These are phyloP conservation scores for Pleochaeta shiraiana DNA, from an alignment of 2,329 filamentous ascomycete species.

Conservation along the genomic window DNA sequence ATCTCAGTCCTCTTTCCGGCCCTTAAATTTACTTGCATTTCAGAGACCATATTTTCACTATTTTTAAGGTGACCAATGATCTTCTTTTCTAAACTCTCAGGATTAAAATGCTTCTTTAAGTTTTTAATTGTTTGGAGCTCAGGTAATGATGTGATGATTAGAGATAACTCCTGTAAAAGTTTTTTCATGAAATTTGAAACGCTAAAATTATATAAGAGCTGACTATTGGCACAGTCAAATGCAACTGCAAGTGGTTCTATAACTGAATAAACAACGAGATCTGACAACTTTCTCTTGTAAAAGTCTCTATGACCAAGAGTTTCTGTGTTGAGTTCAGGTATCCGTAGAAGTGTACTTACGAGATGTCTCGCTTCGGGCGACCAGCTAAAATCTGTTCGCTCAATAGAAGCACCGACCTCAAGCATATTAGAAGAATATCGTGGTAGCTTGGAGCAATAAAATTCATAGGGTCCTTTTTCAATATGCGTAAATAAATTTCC, in stretches of 20 bases:
- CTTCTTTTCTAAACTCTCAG: conserved; percentile 38
- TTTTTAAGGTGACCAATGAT: conserved; percentile 29
- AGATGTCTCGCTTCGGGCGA: conserved; percentile 32
- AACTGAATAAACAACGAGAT: conserved; percentile 51
- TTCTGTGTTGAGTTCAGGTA: conserved; percentile 37
- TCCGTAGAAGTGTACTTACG: conserved; percentile 37
- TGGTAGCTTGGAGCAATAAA: conserved; percentile 19
- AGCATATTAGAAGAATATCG: background rate
- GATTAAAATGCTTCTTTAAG: conserved; percentile 31
- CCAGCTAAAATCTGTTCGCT: conserved; percentile 18
- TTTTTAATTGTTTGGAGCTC: conserved; percentile 42
- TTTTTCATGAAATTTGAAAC: conserved; percentile 44
- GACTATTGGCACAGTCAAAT: conserved; percentile 53
- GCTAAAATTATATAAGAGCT: conserved; percentile 43
- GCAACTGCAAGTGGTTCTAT: conserved; percentile 67
- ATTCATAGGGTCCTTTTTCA: conserved; percentile 18
- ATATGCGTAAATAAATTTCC: conserved; percentile 22
- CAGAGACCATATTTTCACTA: conserved; percentile 29
- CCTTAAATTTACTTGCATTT: conserved; percentile 44
- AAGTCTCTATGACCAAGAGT: conserved; percentile 37
- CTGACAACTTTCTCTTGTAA: conserved; percentile 54
- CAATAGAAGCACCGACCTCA: conserved; percentile 7
- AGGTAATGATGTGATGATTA: conserved; percentile 50
- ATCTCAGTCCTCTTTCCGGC: conserved; percentile 47
- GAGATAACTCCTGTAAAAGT: conserved; percentile 51